These are phyloP conservation scores for Oenanthe javanica DNA, from an alignment of 140 eudicot species.

Conservation along the genomic window DNA sequence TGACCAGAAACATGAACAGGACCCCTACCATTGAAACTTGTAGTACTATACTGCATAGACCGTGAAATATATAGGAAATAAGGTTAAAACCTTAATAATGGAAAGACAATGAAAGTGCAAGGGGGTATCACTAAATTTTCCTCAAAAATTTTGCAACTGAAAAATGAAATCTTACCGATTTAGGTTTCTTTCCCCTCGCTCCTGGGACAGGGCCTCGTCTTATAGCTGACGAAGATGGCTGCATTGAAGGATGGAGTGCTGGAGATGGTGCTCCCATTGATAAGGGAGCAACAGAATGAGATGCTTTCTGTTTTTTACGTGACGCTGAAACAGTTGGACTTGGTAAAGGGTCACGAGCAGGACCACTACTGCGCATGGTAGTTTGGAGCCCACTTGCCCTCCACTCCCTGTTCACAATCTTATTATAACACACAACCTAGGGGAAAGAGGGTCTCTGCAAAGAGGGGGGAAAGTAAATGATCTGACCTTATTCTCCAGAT, in stretches of 20 bases:
- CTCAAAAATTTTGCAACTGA: neutral
- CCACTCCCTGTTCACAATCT: conserved; percentile 44
- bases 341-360: conserved; percentile 34
- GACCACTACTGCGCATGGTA: conserved; percentile 33
- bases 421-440: neutral
- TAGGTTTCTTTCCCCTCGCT: conserved; percentile 53
- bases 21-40: conserved; percentile 40
- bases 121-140: neutral
- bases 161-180: conserved; percentile 37
- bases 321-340: conserved; percentile 50
- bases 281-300: conserved; percentile 42
- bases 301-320: conserved; percentile 55
- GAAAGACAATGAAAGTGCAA: neutral
- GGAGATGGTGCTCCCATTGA: conserved; percentile 62
- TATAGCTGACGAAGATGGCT: conserved; percentile 50
- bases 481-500: conserved; percentile 52
- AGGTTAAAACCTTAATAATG: neutral
- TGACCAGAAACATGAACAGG: conserved; percentile 18
- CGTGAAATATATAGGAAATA: conserved; percentile 23
- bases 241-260: conserved; percentile 31
- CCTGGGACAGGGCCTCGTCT: conserved; percentile 51
- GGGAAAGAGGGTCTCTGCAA: neutral
- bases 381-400: conserved; percentile 48
- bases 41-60: conserved; percentile 43
- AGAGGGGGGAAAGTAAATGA: neutral